Base-by-base conservation (phyloP, 2,329 filamentous ascomycete genomes). In the Talaromyces atroroseus region DNA sequence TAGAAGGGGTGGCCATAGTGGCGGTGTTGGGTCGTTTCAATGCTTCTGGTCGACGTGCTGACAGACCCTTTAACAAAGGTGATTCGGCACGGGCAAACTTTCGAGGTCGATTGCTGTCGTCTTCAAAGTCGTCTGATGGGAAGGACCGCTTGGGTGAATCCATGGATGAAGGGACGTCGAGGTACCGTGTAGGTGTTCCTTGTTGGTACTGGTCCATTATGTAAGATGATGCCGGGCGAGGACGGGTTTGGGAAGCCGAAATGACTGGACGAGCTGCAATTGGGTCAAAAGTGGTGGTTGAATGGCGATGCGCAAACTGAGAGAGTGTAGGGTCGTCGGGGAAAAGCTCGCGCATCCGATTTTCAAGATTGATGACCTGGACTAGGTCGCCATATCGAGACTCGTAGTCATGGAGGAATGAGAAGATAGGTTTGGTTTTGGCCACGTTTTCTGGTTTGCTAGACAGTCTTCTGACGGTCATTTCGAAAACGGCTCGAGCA, bases 341-440 rank as follows among this genome's bases (percentile, higher is more conserved):
- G 71, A 90, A 99, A n/a, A 96, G 80, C 66, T 96, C 91, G 21
- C 83, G 82, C 91, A 99, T 97, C 48, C 94, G 86, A 65, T 87
- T 87, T 72, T 99, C 95, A 16, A 99, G 80, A 69, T 95, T 94
- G 61, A 86, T 84, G 54, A 99, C 90, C 65, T 97, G 92, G 5
- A 88, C 84, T 5, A 97, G 81, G 69, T 99, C 94, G 56, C 95
- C 94, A 66, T 92, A 99, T 61, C 91, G 86, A 11, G 91, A 92
- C 75, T 99, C 94, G 69, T 95, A 96, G 64, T 92, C 88, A 74
- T 99, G 92, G 71, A 99, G 92, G 74, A 92, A 97, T 2, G 85
- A 80, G 66, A 95, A 96, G 0, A 99, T 82, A 0, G 88, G 83
- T 70, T 94, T 95, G 8, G 92, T 85, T 67, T 91, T 94, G 54